Conservation (phyloP, 495 filamentous ascomycete genomes). For the Hypoxylon lenormandii region DNA sequence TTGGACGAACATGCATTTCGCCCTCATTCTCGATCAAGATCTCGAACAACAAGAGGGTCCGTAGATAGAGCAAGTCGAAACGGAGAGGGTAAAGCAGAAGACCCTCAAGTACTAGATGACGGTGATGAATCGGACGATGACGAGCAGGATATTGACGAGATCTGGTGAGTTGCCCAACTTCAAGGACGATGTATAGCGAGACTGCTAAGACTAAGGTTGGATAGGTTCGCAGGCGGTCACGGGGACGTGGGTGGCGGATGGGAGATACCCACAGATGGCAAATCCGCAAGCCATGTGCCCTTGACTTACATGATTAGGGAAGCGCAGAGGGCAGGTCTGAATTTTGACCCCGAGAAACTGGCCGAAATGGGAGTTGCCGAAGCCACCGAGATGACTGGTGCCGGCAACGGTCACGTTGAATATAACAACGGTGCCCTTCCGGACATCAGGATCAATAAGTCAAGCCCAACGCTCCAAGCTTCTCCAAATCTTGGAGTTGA, state of each 20-base stretch:
- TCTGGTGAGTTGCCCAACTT: slow-evolving; percentile 66
- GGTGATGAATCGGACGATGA: slow-evolving; percentile 68
- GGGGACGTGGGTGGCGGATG: slow-evolving; percentile 88
- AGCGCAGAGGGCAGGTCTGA: slow-evolving; percentile 76
- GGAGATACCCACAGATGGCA: slow-evolving; percentile 69
- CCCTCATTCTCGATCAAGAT: slow-evolving; percentile 47
- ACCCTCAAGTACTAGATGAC: slow-evolving; percentile 48
- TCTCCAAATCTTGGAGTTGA: slow-evolving; percentile 1
- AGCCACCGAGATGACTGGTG: slow-evolving; percentile 45
- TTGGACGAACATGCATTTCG: slow-evolving; percentile 41
- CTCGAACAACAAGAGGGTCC: slow-evolving; percentile 42
- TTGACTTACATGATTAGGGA: slow-evolving; percentile 88
- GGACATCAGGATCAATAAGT: slow-evolving; percentile 53
- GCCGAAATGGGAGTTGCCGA: slow-evolving; percentile 70
- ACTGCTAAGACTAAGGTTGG: slow-evolving; percentile 1
- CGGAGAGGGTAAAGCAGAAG: slow-evolving; percentile 14
- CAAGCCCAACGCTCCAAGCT: slow-evolving; percentile 44
- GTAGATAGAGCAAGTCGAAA: slow-evolving; percentile 14
- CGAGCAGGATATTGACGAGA: slow-evolving; percentile 80
- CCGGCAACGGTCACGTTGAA: slow-evolving; percentile 3
- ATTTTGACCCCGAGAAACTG: slow-evolving; percentile 76
- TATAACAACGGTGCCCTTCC: slow-evolving; percentile 43
- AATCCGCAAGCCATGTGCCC: slow-evolving; percentile 77
- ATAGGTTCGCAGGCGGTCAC: slow-evolving; percentile 78
- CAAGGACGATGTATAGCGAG: background rate